These are phyloP conservation scores for Diplotaxis tenuifolia DNA, from an alignment of 345 rosid genomes.

Conservation along the genomic window DNA sequence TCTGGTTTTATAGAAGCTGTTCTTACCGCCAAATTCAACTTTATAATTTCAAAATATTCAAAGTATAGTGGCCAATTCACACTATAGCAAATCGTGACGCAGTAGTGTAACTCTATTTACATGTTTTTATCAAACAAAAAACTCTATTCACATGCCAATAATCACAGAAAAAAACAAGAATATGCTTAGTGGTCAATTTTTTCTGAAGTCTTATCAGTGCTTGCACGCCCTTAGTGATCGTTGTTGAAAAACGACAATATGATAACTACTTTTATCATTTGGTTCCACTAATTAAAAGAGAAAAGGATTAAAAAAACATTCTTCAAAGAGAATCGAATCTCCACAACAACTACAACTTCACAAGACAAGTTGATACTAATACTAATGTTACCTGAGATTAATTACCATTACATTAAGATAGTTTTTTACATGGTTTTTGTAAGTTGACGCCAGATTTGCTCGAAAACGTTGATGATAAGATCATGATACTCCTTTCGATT, in stretches of 20 bases:
- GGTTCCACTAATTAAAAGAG: constrained; percentile 15
- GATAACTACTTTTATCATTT: constrained; percentile 29
- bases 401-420: constrained; percentile 1
- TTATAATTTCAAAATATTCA: constrained; percentile 31
- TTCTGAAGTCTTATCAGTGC: neutral
- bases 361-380: constrained; percentile 3
- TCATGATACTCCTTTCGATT: constrained; percentile 69
- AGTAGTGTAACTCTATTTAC: neutral
- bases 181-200: constrained; percentile 16
- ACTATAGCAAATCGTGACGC: neutral
- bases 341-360: constrained; percentile 14
- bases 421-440: constrained; percentile 3
- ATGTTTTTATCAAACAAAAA: too few species aligned
- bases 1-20: neutral
- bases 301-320: neutral
- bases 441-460: constrained; percentile 64
- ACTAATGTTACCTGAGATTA: constrained; percentile 12
- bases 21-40: constrained; percentile 32
- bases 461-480: constrained; percentile 68
- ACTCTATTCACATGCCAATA: neutral
- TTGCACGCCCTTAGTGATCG: constrained; percentile 27
- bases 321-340: constrained; percentile 4
- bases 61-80: neutral
- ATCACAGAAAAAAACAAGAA: constrained; percentile 5
- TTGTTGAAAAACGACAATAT: constrained; percentile 31